phyloP scores from a whole-genome alignment of 2,329 filamentous ascomycete species.

The Colletotrichum falcatum region DNA sequence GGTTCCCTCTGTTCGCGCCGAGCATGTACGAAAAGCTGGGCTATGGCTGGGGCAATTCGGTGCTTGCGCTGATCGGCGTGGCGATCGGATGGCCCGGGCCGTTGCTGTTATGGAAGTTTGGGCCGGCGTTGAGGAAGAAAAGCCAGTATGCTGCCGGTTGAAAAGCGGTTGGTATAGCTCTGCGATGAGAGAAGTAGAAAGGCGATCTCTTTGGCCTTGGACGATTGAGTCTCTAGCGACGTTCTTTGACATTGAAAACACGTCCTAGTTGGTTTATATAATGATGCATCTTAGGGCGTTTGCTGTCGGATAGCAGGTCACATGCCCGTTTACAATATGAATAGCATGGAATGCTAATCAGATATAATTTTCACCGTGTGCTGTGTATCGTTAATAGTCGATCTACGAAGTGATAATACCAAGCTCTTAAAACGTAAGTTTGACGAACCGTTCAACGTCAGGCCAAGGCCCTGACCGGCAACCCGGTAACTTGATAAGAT shows the following conservation, averaged over 20 bases:
- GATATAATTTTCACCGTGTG: neutral
- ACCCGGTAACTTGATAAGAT: neutral
- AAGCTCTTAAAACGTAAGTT: neutral
- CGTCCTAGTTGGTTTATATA: no score
- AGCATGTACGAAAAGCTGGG: conserved; percentile 57
- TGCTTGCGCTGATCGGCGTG: conserved; percentile 58
- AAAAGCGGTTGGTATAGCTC: neutral
- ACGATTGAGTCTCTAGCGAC: neutral
- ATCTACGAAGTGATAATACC: neutral
- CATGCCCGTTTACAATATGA: neutral
- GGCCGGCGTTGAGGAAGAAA: conserved; percentile 51
- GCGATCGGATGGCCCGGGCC: conserved; percentile 56
- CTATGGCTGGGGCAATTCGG: conserved; percentile 56
- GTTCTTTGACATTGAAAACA: neutral
- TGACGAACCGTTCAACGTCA: neutral
- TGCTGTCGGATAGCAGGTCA: neutral
- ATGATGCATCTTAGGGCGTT: no score
- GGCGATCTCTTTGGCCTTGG: no score
- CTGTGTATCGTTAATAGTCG: no score
- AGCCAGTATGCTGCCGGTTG: conserved; percentile 39
- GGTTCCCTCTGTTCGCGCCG: conserved; percentile 64
- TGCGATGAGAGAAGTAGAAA: neutral
- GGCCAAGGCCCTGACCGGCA: no score
- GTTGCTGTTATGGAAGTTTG: conserved; percentile 59
- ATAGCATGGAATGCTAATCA: neutral